Percentiles rank a stretch among this genome's conserved stretches.
These are phyloP conservation scores for Fonsecaea pugnacius DNA, from an alignment of 2,329 filamentous ascomycete genomes.

Conservation along the genomic window DNA sequence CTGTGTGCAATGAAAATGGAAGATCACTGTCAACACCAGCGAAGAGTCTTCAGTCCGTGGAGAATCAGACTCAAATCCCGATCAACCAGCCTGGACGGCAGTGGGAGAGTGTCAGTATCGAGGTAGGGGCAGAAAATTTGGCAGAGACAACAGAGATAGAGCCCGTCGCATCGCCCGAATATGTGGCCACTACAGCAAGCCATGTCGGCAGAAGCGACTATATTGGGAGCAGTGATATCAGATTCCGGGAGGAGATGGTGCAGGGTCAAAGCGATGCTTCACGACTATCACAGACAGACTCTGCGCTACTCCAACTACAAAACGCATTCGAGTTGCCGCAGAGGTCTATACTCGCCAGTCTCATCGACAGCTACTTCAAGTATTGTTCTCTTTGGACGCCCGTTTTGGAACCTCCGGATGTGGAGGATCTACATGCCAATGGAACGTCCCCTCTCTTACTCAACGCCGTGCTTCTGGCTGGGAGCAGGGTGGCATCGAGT, in stretches of 20 bases:
- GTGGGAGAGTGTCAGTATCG: neutral
- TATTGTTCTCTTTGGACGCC: conserved; percentile 26
- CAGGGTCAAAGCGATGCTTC: neutral
- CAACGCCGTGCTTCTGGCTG: conserved; percentile 22
- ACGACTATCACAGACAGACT: conserved; percentile 9
- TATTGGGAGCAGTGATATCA: conserved; percentile 14
- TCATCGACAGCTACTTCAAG: conserved; percentile 20
- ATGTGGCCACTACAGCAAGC: conserved; percentile 22
- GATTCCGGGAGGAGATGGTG: conserved; percentile 22
- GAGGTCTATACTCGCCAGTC: conserved; percentile 19
- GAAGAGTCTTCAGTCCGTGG: neutral
- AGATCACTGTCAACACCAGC: neutral
- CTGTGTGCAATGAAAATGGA: neutral
- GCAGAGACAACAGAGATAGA: neutral
- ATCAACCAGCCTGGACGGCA: neutral
- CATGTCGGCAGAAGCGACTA: conserved; percentile 24
- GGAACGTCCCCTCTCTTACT: conserved; percentile 17
- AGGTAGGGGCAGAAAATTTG: neutral
- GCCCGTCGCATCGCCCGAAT: conserved; percentile 8
- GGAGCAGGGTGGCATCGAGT: conserved; percentile 20
- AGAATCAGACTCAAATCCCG: neutral
- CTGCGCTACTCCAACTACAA: conserved; percentile 16
- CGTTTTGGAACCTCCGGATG: conserved; percentile 9
- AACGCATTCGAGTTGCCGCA: conserved; percentile 20
- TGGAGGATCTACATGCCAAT: conserved; percentile 7